These are phyloP conservation scores for Sporothrix euskadiensis DNA, from an alignment of 2,329 filamentous ascomycete genomes.

Conservation along the genomic window DNA sequence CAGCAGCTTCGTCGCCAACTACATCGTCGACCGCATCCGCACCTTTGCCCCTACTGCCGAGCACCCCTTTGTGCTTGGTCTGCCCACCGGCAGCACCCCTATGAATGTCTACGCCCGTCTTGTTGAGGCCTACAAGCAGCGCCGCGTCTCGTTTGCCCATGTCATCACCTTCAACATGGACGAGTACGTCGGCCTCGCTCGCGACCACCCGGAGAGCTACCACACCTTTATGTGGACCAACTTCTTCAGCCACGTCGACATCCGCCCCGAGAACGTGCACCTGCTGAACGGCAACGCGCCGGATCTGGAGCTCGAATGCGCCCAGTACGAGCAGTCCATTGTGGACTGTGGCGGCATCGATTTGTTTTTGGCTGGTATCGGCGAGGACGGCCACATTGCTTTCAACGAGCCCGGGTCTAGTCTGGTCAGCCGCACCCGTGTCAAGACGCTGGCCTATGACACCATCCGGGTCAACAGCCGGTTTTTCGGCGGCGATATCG, in stretches of 20 bases:
- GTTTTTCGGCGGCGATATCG: slow-evolving; percentile 67
- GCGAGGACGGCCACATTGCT: slow-evolving; percentile 75
- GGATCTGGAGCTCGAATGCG: slow-evolving; percentile 69
- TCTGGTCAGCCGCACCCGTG: slow-evolving; percentile 66
- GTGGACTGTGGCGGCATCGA: slow-evolving; percentile 69
- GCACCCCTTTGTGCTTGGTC: slow-evolving; percentile 69
- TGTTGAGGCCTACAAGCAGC: slow-evolving; percentile 61
- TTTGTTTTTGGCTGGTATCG: slow-evolving; percentile 74
- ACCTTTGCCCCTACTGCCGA: slow-evolving; percentile 63
- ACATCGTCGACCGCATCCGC: slow-evolving; percentile 72
- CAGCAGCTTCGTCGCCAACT: slow-evolving; percentile 69
- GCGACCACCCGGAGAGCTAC: slow-evolving; percentile 74
- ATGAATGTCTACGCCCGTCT: slow-evolving; percentile 69
- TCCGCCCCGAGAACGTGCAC: slow-evolving; percentile 68
- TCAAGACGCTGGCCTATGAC: slow-evolving; percentile 77
- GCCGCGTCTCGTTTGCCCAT: slow-evolving; percentile 57
- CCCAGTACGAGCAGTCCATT: slow-evolving; percentile 72
- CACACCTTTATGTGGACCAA: slow-evolving; percentile 82
- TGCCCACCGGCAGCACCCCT: slow-evolving; percentile 72
- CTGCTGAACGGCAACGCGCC: slow-evolving; percentile 72
- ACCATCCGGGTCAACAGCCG: slow-evolving; percentile 74
- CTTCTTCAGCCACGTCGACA: slow-evolving; percentile 74
- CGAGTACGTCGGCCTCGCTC: slow-evolving; percentile 72
- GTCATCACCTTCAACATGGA: slow-evolving; percentile 72
- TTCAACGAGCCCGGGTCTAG: slow-evolving; percentile 81